phyloP scores from a whole-genome alignment of 345 rosid species.

The Citrus trifoliata region DNA sequence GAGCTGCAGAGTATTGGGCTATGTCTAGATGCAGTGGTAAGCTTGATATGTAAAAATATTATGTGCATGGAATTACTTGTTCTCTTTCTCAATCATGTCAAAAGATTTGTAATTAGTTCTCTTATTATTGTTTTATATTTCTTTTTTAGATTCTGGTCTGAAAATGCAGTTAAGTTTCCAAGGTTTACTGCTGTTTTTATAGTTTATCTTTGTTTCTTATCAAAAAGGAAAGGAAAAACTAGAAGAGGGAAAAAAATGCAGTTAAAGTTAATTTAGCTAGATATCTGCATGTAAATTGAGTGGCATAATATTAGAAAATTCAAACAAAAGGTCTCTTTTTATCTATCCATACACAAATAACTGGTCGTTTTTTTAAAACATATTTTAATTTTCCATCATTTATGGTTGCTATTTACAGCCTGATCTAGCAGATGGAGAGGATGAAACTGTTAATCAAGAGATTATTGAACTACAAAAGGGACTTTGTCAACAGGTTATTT shows the following conservation, averaged over 20 bases:
- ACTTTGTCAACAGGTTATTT: conserved; percentile 38
- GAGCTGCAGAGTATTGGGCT: conserved; percentile 57
- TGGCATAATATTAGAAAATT: not conserved
- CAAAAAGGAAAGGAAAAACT: not conserved
- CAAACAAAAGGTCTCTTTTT: not conserved
- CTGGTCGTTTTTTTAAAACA: not conserved
- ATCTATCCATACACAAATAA: not conserved
- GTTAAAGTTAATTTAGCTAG: not conserved
- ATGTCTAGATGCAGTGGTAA: conserved; percentile 48
- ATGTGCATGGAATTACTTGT: not conserved
- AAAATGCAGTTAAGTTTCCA: not conserved
- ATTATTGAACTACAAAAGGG: conserved; percentile 37
- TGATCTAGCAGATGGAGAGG: conserved; percentile 59
- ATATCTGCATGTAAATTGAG: conserved; percentile 9
- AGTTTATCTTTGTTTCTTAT: not conserved
- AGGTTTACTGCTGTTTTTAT: not conserved
- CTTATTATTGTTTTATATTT: not conserved
- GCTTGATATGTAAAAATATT: not conserved
- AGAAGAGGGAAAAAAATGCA: not conserved
- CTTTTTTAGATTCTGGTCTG: not conserved
- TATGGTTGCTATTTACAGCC: conserved; percentile 38
- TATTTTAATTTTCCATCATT: not conserved
- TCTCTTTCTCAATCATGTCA: not conserved
- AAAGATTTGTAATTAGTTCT: not conserved
- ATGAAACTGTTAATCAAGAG: conserved; percentile 37